These are phyloP conservation scores for Moesziomyces globuligerus DNA, from an alignment of 1,284 basidiomycete genomes.

Conservation along the genomic window DNA sequence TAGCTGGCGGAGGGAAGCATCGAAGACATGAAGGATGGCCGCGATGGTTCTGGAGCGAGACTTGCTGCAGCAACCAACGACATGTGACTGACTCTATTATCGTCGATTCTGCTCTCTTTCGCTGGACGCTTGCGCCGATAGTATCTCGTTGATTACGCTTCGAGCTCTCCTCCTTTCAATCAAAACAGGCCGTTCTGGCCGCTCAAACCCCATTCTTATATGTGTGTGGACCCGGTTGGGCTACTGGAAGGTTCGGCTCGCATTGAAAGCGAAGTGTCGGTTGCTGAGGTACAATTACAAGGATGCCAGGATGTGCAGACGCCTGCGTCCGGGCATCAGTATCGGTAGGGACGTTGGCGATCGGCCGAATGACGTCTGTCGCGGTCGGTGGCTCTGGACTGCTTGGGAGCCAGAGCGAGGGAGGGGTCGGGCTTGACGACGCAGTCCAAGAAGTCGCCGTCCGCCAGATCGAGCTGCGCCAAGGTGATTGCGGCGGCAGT, in stretches of 20 bases:
- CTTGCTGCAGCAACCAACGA: background rate
- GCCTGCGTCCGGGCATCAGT: constrained; percentile 6
- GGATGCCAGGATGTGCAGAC: background rate
- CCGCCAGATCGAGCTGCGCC: constrained; percentile 27
- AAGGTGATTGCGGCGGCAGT: constrained; percentile 37
- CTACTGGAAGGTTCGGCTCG: too few species aligned
- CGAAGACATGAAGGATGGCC: too few species aligned
- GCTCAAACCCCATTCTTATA: constrained; percentile 5
- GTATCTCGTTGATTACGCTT: constrained; percentile 25
- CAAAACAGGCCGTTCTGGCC: constrained; percentile 22
- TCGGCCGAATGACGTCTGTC: constrained; percentile 14
- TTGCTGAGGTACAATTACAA: background rate
- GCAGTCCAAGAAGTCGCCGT: constrained; percentile 50
- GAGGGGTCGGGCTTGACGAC: constrained; percentile 40
- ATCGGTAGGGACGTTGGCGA: constrained; percentile 10
- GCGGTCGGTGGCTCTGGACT: constrained; percentile 10
- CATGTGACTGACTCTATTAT: constrained; percentile 19
- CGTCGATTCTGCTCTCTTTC: background rate
- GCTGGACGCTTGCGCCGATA: constrained; percentile 5
- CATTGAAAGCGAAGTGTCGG: background rate
- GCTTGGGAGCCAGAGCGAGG: constrained; percentile 19
- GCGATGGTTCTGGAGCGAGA: too few species aligned
- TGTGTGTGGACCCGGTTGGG: too few species aligned
- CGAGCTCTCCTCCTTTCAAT: constrained; percentile 19
- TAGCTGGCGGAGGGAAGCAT: too few species aligned